Conservation (phyloP, 441 rosid species). For the Populus hybrid region DNA sequence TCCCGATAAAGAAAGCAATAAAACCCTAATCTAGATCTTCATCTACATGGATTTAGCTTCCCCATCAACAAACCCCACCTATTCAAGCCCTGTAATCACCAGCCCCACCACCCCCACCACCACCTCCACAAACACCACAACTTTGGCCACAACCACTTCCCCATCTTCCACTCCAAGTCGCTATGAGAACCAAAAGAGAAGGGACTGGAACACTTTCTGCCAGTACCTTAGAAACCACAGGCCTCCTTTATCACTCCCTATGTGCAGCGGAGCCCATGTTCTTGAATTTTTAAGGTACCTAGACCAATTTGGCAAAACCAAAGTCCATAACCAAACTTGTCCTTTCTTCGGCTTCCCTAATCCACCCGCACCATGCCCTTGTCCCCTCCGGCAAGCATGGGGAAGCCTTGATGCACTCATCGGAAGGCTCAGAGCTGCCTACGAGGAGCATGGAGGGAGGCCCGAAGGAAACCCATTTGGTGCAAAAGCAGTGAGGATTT, state of each 20-base stretch:
- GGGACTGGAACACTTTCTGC: conserved; percentile 94
- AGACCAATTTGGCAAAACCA: conserved; percentile 90
- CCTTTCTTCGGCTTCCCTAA: conserved; percentile 76
- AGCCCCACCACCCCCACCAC: conserved; percentile 15
- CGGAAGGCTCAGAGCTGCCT: conserved; percentile 86
- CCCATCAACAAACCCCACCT: conserved; percentile 34
- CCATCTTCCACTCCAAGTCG: conserved; percentile 55
- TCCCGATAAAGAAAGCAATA: conserved; percentile 13
- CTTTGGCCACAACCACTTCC: conserved; percentile 10
- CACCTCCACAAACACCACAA: not conserved
- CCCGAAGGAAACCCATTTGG: conserved; percentile 83
- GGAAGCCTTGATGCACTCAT: conserved; percentile 89
- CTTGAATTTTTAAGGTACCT: conserved; percentile 74
- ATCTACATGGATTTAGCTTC: conserved; percentile 53
- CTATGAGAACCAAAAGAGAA: conserved; percentile 77
- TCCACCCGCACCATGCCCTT: conserved; percentile 84
- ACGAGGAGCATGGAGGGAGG: conserved; percentile 75
- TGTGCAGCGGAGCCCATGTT: conserved; percentile 79
- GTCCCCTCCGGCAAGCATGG: conserved; percentile 92
- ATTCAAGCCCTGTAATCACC: conserved; percentile 21
- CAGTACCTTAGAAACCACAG: conserved; percentile 77
- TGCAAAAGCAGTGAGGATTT: conserved; percentile 72
- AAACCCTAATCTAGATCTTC: conserved; percentile 9
- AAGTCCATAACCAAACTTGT: conserved; percentile 71
- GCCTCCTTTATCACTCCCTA: conserved; percentile 63